These are phyloP conservation scores for Hymenoscyphus albidus DNA, from an alignment of 2,329 filamentous ascomycete genomes.

Conservation along the genomic window DNA sequence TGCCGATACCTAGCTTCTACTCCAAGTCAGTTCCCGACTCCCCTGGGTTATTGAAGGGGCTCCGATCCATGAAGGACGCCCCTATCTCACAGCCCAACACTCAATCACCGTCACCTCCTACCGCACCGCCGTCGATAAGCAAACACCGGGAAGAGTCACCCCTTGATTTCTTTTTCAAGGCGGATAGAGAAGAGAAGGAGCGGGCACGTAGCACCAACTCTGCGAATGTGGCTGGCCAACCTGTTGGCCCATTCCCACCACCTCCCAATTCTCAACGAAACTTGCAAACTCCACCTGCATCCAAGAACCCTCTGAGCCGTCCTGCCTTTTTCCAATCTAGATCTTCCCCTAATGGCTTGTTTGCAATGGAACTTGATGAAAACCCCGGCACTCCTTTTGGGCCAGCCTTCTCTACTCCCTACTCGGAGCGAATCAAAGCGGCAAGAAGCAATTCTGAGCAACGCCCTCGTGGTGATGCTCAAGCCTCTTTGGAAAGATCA, in stretches of 20 bases:
- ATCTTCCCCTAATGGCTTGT: slow-evolving; percentile 52
- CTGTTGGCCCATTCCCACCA: slow-evolving; percentile 50
- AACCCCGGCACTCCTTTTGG: slow-evolving; percentile 51
- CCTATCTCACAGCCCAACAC: slow-evolving; percentile 36
- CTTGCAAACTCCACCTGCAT: slow-evolving; percentile 34
- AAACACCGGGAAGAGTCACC: slow-evolving; percentile 65
- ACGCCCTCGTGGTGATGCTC: slow-evolving; percentile 15
- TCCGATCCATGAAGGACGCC: slow-evolving; percentile 42
- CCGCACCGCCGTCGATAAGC: slow-evolving; percentile 51
- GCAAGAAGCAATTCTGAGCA: slow-evolving; percentile 37
- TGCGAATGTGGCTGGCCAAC: slow-evolving; percentile 40
- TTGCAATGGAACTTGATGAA: slow-evolving; percentile 67
- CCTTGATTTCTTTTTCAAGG: slow-evolving; percentile 85
- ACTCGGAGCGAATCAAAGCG: slow-evolving; percentile 57
- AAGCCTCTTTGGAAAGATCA: slow-evolving; percentile 28
- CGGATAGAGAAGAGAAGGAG: slow-evolving; percentile 74
- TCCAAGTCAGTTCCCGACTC: slow-evolving; percentile 71
- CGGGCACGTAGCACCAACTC: slow-evolving; percentile 53
- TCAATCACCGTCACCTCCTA: slow-evolving; percentile 38
- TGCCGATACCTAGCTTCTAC: slow-evolving; percentile 87
- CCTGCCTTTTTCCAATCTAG: slow-evolving; percentile 41
- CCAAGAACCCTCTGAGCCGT: slow-evolving; percentile 30
- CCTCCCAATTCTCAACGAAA: slow-evolving; percentile 40
- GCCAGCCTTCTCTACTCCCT: slow-evolving; percentile 66
- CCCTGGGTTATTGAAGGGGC: slow-evolving; percentile 40